Percentiles rank a stretch among this genome's conserved stretches.
These are phyloP conservation scores for Monosporascus sp. DNA, from an alignment of 2,329 filamentous ascomycete species.

Conservation along the genomic window DNA sequence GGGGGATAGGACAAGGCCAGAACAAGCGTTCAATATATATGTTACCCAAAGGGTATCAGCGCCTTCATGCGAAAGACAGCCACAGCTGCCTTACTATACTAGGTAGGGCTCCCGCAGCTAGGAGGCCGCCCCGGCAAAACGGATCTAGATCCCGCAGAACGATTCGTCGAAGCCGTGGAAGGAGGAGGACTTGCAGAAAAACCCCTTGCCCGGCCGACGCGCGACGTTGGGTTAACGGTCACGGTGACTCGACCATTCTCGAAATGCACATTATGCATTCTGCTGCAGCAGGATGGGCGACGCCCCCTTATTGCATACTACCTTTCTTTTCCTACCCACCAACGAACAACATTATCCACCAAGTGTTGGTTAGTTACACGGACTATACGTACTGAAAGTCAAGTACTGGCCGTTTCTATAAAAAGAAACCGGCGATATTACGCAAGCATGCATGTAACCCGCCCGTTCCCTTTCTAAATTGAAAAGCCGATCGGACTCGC, in stretches of 20 bases:
- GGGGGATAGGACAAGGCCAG: slow-evolving; percentile 28
- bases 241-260: too few relatives aligned
- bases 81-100: slow-evolving; percentile 5
- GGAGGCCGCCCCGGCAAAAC: too few relatives aligned
- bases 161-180: slow-evolving; percentile 34
- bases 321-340: too few relatives aligned
- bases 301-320: not conserved
- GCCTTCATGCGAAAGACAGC: slow-evolving; percentile 37
- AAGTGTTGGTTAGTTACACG: not conserved
- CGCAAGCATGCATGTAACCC: too few relatives aligned
- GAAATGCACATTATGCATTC: too few relatives aligned
- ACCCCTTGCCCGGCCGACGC: slow-evolving; percentile 2
- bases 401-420: not conserved
- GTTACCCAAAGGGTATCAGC: slow-evolving; percentile 37
- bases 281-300: too few relatives aligned
- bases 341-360: too few relatives aligned
- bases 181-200: slow-evolving; percentile 5
- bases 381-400: not conserved
- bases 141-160: slow-evolving; percentile 32
- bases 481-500: too few relatives aligned
- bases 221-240: too few relatives aligned
- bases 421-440: not conserved
- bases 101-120: not conserved
- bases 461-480: too few relatives aligned
- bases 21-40: slow-evolving; percentile 31